These are phyloP conservation scores for Tetrapisispora fleetii DNA, from an alignment of 805 yeast species.

Conservation along the genomic window DNA sequence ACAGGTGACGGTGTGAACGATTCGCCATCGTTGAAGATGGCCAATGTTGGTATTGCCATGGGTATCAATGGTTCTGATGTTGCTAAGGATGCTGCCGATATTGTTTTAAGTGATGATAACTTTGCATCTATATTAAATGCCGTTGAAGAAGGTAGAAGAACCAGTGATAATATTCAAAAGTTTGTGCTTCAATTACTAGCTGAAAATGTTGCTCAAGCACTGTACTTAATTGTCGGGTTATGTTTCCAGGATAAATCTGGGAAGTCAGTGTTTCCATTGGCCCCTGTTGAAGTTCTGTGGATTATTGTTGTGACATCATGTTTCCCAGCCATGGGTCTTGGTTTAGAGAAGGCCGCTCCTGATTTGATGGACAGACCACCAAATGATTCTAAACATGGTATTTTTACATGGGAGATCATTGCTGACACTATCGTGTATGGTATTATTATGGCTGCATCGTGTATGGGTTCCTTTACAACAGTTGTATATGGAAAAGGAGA, in stretches of 20 bases:
- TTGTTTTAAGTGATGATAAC: slow-evolving; percentile 94
- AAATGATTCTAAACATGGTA: slow-evolving; percentile 72
- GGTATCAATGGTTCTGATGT: slow-evolving; percentile 93
- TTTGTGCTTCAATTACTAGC: slow-evolving; percentile 91
- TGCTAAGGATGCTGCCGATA: slow-evolving; percentile 96
- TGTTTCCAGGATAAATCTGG: slow-evolving; percentile 63
- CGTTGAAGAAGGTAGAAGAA: slow-evolving; percentile 94
- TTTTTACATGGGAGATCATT: slow-evolving; percentile 60
- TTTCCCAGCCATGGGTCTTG: slow-evolving; percentile 95
- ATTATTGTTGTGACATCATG: slow-evolving; percentile 96
- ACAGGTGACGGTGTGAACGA: slow-evolving; percentile 99
- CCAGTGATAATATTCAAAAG: slow-evolving; percentile 88
- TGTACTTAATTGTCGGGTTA: slow-evolving; percentile 73
- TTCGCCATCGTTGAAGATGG: slow-evolving; percentile 91
- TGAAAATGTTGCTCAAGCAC: slow-evolving; percentile 84
- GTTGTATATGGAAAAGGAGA: slow-evolving; percentile 57
- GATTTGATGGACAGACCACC: slow-evolving; percentile 95
- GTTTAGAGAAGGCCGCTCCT: slow-evolving; percentile 93
- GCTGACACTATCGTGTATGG: slow-evolving; percentile 68
- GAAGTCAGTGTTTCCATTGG: slow-evolving; percentile 78
- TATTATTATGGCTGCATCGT: slow-evolving; percentile 58
- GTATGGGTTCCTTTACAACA: slow-evolving; percentile 56
- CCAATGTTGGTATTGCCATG: slow-evolving; percentile 95
- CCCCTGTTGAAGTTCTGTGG: slow-evolving; percentile 97
- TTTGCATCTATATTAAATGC: slow-evolving; percentile 89